Base-by-base conservation (phyloP, 2,329 filamentous ascomycete genomes). In the Aspergillus tubingensis region DNA sequence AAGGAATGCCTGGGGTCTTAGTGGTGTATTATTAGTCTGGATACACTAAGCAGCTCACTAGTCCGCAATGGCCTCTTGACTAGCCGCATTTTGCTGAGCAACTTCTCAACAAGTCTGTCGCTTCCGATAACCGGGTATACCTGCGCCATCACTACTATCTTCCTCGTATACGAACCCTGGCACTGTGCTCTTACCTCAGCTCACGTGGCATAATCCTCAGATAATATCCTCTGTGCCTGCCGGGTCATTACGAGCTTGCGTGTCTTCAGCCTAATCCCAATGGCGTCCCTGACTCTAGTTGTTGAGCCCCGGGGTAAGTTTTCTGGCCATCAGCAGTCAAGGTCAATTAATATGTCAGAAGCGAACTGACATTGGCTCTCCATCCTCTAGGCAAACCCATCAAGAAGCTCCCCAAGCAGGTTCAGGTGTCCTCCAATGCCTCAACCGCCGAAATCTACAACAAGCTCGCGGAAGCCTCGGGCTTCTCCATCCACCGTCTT, bases 401-500 rank as follows among this genome's bases (percentile, higher is more conserved):
- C 70, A 81, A 81, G 65, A 82, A 81, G 61, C 82, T 89, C 39
- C 86, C 86, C 11, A 81, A 83, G 67, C 79, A 83, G 55, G 77
- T 86, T 62, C 81, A 77, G 56, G 77, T 88, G 60, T 74, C 80
- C 58, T 72, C 81, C 55, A 77, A 82, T 68, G 82, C 81, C 57
- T 80, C 81, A 36, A 78, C 80, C 21, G 76, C 81, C 54, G 81
- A 87, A 61, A 79, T 89, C 56, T 88, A 89, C 74, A 74, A 78
- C 55, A 77, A 80, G 56, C 78, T 90, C 54, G 83, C 86, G 30
- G 75, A 78, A 57, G 77, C 81, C 57, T 81, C 86, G 36, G 79
- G 80, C 11, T 82, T 82, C 68, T 84, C 84, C 4, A 75, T 85
- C 44, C 82, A 89, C 69, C 84, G 86, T 25, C 73, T 90, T 61